Base-by-base conservation (phyloP, 2,329 filamentous ascomycete species). In the Sphaerulina populicola region DNA sequence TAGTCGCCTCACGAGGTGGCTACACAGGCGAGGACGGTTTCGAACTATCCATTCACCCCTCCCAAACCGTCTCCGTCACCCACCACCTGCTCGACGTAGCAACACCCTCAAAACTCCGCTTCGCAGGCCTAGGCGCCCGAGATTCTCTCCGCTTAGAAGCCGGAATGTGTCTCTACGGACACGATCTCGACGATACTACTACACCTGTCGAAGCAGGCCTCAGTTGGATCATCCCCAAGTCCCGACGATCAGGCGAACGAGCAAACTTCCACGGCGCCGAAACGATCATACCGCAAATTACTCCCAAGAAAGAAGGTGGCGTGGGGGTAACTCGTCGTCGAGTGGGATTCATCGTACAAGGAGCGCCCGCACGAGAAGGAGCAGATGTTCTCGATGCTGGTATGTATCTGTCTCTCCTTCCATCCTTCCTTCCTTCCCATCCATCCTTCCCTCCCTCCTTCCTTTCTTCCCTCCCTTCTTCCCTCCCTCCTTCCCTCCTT, bases 141-240 rank as follows among this genome's bases (percentile, higher is more conserved):
- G 93, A 98, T 70, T 94, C 86, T 55, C 80, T 98, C 53, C 83
- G 93, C 42, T 81, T 98, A 29, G 93, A 98, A 73, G 93, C 93
- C 0, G 93, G 93, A 55, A 94, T 98, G 91, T 98, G 93, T 70
- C 78, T 98, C n/a, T 98, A 98, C 72, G 93, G 93, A n/a, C 88
- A 97, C 72, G 93, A 98, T 69, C 79, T 98, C 35, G 83, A 94
- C 67, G 91, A 95, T 52, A 74, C 74, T 0, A 85, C 79, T 9
- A 86, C 84, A 1, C 83, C 84, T 1, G 81, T 85, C 4, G 79
- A 82, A 65, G 83, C 78, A 1, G 76, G 74, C 1, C 71, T 88
- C 0, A 75, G 75, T 54, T 98, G 93, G 91, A 80, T 96, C 64
- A 83, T 98, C 54, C 83, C 86, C 57, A 89, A 88, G 66, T 80